phyloP scores from a whole-genome alignment of 208 protist species.

The Trypanosoma scelopori region DNA sequence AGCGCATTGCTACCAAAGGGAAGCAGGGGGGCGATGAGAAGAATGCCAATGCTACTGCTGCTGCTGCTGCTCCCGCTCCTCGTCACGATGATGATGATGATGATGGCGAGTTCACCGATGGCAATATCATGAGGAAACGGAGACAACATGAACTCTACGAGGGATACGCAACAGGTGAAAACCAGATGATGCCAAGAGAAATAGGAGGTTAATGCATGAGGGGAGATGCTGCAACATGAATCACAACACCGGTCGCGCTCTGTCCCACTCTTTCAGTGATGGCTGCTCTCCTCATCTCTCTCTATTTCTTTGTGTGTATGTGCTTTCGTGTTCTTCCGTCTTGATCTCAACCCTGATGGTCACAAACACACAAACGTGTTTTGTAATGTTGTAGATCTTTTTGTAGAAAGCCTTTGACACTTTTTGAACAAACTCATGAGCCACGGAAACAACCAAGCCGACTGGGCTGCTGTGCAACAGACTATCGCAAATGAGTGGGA shows the following conservation, averaged over 20 bases:
- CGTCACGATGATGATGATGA: too few species aligned
- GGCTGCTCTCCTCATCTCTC: too few species aligned
- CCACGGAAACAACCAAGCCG: neutral
- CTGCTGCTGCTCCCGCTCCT: neutral
- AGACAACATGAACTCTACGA: neutral
- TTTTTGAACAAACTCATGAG: too few species aligned
- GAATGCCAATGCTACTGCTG: neutral
- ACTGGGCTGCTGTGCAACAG: constrained; percentile 57
- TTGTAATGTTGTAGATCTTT: too few species aligned
- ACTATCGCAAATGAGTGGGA: constrained; percentile 83
- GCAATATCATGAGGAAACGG: constrained; percentile 22
- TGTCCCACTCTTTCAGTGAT: too few species aligned
- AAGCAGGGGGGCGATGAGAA: neutral
- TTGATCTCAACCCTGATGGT: too few species aligned
- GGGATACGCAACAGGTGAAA: constrained; percentile 3
- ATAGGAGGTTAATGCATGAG: neutral
- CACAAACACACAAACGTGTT: too few species aligned
- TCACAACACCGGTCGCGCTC: too few species aligned
- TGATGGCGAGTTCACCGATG: constrained; percentile 14
- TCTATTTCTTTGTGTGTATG: too few species aligned
- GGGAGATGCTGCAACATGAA: neutral
- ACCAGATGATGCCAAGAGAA: neutral
- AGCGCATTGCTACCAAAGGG: neutral
- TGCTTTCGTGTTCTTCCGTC: neutral
- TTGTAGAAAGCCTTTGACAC: too few species aligned